These are phyloP conservation scores for Ceratobasidium sp. DNA, from an alignment of 1,284 basidiomycete genomes.

Conservation along the genomic window DNA sequence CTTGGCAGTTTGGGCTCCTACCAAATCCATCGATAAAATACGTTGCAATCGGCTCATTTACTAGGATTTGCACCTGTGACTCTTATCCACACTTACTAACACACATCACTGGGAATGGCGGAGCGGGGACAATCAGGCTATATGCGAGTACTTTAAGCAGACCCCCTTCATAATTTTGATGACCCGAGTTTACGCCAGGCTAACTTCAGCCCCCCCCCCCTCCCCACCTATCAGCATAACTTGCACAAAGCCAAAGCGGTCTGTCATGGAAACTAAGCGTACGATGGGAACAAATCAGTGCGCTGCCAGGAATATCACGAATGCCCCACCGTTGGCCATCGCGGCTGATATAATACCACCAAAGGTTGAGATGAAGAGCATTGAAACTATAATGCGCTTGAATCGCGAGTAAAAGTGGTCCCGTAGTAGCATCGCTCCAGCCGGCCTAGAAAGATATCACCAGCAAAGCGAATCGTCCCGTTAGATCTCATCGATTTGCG, in stretches of 20 bases:
- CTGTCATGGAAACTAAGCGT: constrained; percentile 61
- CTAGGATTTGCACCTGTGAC: neutral
- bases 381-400: constrained; percentile 66
- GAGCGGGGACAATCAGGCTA: constrained; percentile 62
- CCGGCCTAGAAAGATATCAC: constrained; percentile 54
- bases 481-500: neutral
- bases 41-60: constrained; percentile 50
- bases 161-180: constrained; percentile 47
- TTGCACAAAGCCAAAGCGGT: constrained; percentile 69
- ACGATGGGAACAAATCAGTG: constrained; percentile 57
- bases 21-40: constrained; percentile 72
- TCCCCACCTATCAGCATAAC: constrained; percentile 52
- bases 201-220: neutral
- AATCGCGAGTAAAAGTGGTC: constrained; percentile 67
- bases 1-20: constrained; percentile 57
- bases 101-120: constrained; percentile 75
- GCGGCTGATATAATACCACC: constrained; percentile 50
- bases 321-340: neutral
- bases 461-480: neutral
- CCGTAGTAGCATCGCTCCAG: constrained; percentile 66
- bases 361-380: constrained; percentile 62
- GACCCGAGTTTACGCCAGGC: constrained; percentile 4
- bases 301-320: constrained; percentile 65
- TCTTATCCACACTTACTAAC: constrained; percentile 50
- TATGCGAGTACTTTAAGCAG: constrained; percentile 56